A percentile compares a stretch with the other conserved stretches of the same genome.
These are phyloP conservation scores for Claviceps maximensis DNA, from an alignment of 2,329 filamentous ascomycete species.

Conservation along the genomic window DNA sequence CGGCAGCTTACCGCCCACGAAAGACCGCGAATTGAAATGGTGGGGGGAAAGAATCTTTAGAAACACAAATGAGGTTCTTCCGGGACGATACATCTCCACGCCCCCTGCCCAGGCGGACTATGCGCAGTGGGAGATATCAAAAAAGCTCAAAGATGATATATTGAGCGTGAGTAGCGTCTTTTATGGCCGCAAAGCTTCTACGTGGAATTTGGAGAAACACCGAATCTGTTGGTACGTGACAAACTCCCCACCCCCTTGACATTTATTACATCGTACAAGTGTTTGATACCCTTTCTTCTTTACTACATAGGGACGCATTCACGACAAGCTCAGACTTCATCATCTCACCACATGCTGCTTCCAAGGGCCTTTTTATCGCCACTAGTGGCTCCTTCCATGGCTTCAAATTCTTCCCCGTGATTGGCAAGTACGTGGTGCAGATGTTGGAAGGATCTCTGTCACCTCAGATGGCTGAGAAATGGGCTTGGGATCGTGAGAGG, in stretches of 20 bases:
- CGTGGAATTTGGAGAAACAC: conserved; percentile 47
- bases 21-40: conserved; percentile 40
- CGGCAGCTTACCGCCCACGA: conserved; percentile 42
- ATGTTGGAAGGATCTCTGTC: conserved; percentile 35
- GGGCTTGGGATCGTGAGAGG: conserved; percentile 47
- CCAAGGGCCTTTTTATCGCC: conserved; percentile 43
- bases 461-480: conserved; percentile 30
- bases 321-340: conserved; percentile 49
- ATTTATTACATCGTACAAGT: background rate
- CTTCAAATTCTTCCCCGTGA: conserved; percentile 53
- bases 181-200: conserved; percentile 41
- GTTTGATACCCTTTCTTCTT: background rate
- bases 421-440: conserved; percentile 48
- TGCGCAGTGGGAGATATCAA: conserved; percentile 47
- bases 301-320: conserved; percentile 44
- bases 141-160: conserved; percentile 43
- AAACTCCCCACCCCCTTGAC: fast-evolving
- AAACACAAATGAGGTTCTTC: conserved; percentile 38
- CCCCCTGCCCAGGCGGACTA: conserved; percentile 45
- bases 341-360: conserved; percentile 42
- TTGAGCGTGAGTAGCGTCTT: conserved; percentile 41
- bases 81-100: conserved; percentile 40
- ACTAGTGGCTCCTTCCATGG: conserved; percentile 55
- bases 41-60: conserved; percentile 48
- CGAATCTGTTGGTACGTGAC: conserved; percentile 51